These are phyloP conservation scores for Solanum rostratum DNA, from an alignment of 257 asterid genomes.

Conservation along the genomic window DNA sequence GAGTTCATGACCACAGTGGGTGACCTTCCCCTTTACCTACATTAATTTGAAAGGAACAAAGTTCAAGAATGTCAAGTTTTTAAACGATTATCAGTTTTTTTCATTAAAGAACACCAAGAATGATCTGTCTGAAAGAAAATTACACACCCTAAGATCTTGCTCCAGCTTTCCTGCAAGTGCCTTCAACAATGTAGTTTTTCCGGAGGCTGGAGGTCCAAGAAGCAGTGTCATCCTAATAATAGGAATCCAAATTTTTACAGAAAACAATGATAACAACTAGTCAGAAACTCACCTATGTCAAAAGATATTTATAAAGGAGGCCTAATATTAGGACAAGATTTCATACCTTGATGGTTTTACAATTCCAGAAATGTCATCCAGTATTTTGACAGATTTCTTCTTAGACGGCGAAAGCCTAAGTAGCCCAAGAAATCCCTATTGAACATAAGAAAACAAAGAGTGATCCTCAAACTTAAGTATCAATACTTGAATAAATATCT, in stretches of 20 bases:
- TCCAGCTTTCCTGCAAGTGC: slow-evolving; percentile 81
- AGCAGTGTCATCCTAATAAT: slow-evolving; percentile 75
- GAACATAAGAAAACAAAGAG: background rate
- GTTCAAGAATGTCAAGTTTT: background rate
- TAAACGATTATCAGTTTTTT: background rate
- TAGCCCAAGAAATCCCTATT: slow-evolving; percentile 44
- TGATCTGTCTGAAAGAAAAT: background rate
- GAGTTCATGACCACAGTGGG: slow-evolving; percentile 84
- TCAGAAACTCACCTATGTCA: slow-evolving; percentile 20
- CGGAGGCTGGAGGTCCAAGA: slow-evolving; percentile 95
- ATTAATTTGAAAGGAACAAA: background rate
- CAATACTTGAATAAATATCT: background rate
- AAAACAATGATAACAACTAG: background rate
- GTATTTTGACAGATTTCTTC: slow-evolving; percentile 61
- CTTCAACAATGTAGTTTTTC: slow-evolving; percentile 72
- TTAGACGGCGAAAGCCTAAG: slow-evolving; percentile 48
- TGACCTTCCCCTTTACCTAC: slow-evolving; percentile 60
- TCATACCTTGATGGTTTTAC: slow-evolving; percentile 81
- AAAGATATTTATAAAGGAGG: background rate
- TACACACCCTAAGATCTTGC: slow-evolving; percentile 40
- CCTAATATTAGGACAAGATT: background rate
- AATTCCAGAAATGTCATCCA: slow-evolving; percentile 58
- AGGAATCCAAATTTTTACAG: background rate
- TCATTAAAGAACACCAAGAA: background rate
- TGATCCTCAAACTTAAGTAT: background rate